phyloP scores from a whole-genome alignment of 495 filamentous ascomycete genomes.

The Poronia punctata region DNA sequence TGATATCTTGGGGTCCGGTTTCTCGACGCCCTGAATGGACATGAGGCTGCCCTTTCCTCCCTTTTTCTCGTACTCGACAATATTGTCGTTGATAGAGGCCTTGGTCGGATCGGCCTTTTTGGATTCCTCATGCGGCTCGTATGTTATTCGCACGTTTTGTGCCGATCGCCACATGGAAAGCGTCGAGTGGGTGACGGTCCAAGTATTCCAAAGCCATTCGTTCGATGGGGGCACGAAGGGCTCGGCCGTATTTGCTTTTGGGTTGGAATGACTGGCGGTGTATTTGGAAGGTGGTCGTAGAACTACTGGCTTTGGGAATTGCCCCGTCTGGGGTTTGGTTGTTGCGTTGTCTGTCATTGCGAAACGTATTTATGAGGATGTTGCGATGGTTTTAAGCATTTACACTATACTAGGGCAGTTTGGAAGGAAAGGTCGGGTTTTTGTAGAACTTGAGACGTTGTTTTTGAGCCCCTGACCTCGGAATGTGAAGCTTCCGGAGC shows the following conservation, averaged over 20 bases:
- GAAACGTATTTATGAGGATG: background rate
- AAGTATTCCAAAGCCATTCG: constrained; percentile 57
- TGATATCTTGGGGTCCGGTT: constrained; percentile 32
- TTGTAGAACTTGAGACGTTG: too few relatives aligned
- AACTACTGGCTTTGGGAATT: constrained; percentile 17
- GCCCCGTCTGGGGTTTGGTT: background rate
- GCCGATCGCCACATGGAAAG: constrained; percentile 66
- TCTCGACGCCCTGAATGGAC: constrained; percentile 58
- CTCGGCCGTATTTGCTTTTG: constrained; percentile 13
- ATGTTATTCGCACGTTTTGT: constrained; percentile 70
- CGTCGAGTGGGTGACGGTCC: constrained; percentile 70
- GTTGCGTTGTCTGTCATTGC: constrained; percentile 16
- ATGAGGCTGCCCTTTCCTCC: constrained; percentile 41
- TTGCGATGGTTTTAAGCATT: background rate
- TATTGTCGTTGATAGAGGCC: constrained; percentile 63
- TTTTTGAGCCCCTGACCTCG: too few relatives aligned
- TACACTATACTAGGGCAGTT: background rate
- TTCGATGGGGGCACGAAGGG: constrained; percentile 46
- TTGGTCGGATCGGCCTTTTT: too few relatives aligned
- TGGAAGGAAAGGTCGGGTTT: too few relatives aligned
- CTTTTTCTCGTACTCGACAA: constrained; percentile 57
- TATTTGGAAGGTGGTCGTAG: constrained; percentile 42
- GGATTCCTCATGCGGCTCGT: constrained; percentile 47
- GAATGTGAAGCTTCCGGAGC: too few relatives aligned
- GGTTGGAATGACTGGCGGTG: constrained; percentile 17